Evolutionary conservation across 345 rosid genomes (phyloP).

Genomic region (Barbarea vulgaris): DNA sequence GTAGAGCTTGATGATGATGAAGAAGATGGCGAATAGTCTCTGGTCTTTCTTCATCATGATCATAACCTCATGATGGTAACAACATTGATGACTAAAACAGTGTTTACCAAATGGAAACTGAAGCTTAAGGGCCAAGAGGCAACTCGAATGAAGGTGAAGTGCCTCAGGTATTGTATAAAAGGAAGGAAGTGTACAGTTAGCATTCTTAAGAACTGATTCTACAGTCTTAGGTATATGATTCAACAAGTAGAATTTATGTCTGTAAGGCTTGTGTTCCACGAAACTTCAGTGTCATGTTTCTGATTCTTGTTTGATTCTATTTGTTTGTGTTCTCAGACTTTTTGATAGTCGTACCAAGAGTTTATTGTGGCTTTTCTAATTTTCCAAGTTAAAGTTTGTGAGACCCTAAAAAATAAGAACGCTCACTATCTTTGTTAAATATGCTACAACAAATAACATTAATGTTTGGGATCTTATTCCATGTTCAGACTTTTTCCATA

Average conservation of each 20-base stretch:
- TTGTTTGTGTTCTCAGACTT: not conserved
- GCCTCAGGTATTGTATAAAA: slow-evolving; percentile 18
- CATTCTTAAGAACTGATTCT: slow-evolving; percentile 32
- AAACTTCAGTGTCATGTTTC: not conserved
- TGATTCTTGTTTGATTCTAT: not conserved
- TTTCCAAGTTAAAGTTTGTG: not conserved
- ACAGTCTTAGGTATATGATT: slow-evolving; percentile 28
- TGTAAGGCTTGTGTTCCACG: slow-evolving; percentile 19
- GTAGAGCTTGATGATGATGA: slow-evolving; percentile 82
- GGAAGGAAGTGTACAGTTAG: slow-evolving; percentile 25
- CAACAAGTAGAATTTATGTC: slow-evolving; percentile 9
- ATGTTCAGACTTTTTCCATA: too few relatives aligned
- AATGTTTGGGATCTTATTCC: too few relatives aligned
- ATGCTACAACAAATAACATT: not conserved
- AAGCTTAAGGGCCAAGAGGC: slow-evolving; percentile 1
- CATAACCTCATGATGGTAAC: slow-evolving; percentile 12
- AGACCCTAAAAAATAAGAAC: not conserved
- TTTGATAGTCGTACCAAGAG: not conserved
- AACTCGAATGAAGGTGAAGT: not conserved
- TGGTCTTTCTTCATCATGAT: slow-evolving; percentile 27
- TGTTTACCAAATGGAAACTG: slow-evolving; percentile 24
- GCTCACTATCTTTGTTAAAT: not conserved
- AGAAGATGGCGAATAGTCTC: slow-evolving; percentile 31
- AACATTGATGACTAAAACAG: slow-evolving; percentile 10
- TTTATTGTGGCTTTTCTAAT: not conserved